Percentiles rank a stretch among this genome's conserved stretches.
These are phyloP conservation scores for Scytalidium lignicola DNA, from an alignment of 2,329 filamentous ascomycete species.

Conservation along the genomic window DNA sequence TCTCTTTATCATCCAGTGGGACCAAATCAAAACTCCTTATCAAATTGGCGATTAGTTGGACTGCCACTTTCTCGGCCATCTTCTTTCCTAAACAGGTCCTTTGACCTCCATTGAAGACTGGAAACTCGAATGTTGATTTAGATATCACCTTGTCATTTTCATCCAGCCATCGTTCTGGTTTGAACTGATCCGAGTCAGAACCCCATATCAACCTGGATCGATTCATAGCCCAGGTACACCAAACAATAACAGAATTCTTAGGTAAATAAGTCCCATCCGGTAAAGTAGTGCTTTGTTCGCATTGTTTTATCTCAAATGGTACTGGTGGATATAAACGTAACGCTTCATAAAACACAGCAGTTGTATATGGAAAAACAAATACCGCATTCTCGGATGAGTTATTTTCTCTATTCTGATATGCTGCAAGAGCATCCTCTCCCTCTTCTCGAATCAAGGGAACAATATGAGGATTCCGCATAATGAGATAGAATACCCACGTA, in stretches of 20 bases:
- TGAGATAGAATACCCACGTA: slow-evolving; percentile 58
- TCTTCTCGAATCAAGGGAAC: slow-evolving; percentile 39
- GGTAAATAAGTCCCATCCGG: slow-evolving; percentile 58
- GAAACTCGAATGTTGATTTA: slow-evolving; percentile 51
- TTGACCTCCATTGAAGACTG: slow-evolving; percentile 61
- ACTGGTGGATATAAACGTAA: slow-evolving; percentile 59
- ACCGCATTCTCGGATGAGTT: slow-evolving; percentile 17
- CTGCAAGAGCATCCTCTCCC: slow-evolving; percentile 19
- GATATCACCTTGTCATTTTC: slow-evolving; percentile 34
- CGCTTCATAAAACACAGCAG: slow-evolving; percentile 57
- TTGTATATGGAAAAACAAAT: slow-evolving; percentile 47
- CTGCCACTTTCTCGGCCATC: slow-evolving; percentile 58
- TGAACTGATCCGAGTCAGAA: slow-evolving; percentile 48
- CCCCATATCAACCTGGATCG: slow-evolving; percentile 53
- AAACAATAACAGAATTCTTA: slow-evolving; percentile 48
- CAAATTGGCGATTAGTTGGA: slow-evolving; percentile 49
- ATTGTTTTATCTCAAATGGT: slow-evolving; percentile 62
- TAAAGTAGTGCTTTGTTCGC: slow-evolving; percentile 43
- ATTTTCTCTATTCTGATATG: neutral
- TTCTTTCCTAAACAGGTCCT: slow-evolving; percentile 56
- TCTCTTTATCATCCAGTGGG: slow-evolving; percentile 36
- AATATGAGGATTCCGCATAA: slow-evolving; percentile 45
- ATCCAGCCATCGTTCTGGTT: slow-evolving; percentile 52
- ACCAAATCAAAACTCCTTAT: slow-evolving; percentile 46
- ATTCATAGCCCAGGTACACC: slow-evolving; percentile 62